Percentiles rank a stretch among this genome's conserved stretches.
phyloP scores from a whole-genome alignment of 768 basidiomycete species.

The Pleurotus tuber-regium region DNA sequence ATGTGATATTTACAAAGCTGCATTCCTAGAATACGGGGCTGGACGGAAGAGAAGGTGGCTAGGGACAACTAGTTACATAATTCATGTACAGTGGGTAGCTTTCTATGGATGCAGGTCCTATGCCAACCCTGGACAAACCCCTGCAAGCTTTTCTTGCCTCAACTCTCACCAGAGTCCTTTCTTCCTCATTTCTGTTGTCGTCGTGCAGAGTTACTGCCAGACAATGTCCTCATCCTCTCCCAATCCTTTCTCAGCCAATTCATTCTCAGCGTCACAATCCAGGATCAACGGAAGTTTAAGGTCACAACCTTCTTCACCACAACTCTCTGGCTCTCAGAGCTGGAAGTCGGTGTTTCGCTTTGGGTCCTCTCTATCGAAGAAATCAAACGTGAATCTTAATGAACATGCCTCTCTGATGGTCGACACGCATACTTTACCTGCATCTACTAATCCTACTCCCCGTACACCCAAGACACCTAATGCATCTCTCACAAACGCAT shows the following conservation, averaged over 20 bases:
- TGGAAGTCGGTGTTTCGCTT: conserved; percentile 82
- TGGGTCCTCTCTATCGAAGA: conserved; percentile 62
- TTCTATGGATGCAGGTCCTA: conserved; percentile 2
- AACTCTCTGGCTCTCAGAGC: conserved; percentile 24
- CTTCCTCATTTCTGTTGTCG: conserved; percentile 10
- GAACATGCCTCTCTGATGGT: conserved; percentile 41
- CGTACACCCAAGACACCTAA: conserved; percentile 44
- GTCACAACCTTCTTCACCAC: conserved; percentile 25
- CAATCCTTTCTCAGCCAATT: conserved; percentile 19
- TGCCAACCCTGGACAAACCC: conserved; percentile 11
- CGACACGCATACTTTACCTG: conserved; percentile 43
- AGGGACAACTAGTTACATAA: conserved; percentile 8
- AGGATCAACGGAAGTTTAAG: conserved; percentile 16
- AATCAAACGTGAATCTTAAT: conserved; percentile 38
- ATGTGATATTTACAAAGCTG: too few species aligned
- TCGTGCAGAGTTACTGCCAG: conserved; percentile 4
- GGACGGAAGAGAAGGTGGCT: conserved; percentile 3
- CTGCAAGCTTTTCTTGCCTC: conserved; percentile 9
- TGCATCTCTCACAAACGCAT: conserved; percentile 48
- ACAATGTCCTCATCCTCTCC: conserved; percentile 24
- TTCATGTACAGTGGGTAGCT: conserved; percentile 1
- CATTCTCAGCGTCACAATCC: conserved; percentile 15
- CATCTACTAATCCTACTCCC: conserved; percentile 29
- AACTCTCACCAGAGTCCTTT: conserved; percentile 1
- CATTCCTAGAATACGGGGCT: too few species aligned